Conservation (phyloP, 169 alveolate species). For the Eimeria acervulina region DNA sequence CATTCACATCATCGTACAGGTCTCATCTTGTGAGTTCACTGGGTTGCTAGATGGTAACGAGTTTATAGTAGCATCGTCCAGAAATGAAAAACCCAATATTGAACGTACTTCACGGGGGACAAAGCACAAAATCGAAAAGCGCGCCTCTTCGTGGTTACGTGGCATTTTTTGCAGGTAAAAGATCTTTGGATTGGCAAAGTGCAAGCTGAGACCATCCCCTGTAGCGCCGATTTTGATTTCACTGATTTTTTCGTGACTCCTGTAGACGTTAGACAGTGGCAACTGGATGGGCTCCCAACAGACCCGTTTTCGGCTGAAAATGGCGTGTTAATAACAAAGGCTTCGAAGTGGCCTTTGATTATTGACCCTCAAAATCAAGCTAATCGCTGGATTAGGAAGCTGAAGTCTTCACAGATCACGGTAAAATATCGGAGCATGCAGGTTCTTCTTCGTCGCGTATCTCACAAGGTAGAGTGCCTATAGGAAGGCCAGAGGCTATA, state of each 20-base stretch:
- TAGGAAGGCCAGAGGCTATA: too few relatives aligned
- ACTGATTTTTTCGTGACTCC: slow-evolving; percentile 96
- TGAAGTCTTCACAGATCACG: slow-evolving; percentile 88
- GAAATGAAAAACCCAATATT: slow-evolving; percentile 21
- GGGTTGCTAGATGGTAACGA: slow-evolving; percentile 87
- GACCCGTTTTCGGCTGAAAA: slow-evolving; percentile 97
- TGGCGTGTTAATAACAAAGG: slow-evolving; percentile 95
- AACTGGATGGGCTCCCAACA: slow-evolving; percentile 95
- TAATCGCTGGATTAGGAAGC: slow-evolving; percentile 95
- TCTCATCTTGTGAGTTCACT: slow-evolving; percentile 84
- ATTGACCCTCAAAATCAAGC: slow-evolving; percentile 98
- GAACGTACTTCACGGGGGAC: neutral
- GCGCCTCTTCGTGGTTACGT: neutral
- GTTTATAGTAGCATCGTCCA: slow-evolving; percentile 88
- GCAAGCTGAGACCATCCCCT: slow-evolving; percentile 89
- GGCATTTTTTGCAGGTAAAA: slow-evolving; percentile 20
- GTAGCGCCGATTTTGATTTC: slow-evolving; percentile 93
- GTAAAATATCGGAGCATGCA: slow-evolving; percentile 51
- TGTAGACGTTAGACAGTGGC: slow-evolving; percentile 96
- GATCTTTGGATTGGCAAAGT: slow-evolving; percentile 54
- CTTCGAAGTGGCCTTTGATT: slow-evolving; percentile 97
- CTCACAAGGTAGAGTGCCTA: neutral
- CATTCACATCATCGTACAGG: slow-evolving; percentile 95
- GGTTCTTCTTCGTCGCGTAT: neutral
- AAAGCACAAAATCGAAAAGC: neutral